phyloP scores from a whole-genome alignment of 768 basidiomycete genomes.

The Sporobolomyces phaffii region DNA sequence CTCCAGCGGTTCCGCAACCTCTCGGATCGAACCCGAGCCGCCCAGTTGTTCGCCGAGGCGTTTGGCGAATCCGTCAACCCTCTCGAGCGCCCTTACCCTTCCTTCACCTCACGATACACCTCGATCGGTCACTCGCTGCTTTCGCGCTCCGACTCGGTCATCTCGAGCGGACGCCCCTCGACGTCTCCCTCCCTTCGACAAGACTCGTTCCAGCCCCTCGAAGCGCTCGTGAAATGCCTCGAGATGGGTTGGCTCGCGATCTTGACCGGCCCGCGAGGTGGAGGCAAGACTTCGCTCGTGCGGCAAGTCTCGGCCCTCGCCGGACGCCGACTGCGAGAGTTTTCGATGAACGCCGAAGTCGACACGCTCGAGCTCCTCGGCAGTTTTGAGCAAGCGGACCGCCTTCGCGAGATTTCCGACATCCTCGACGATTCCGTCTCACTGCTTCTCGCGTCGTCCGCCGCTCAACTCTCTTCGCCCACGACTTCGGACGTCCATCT shows the following conservation, averaged over 20 bases:
- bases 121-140: constrained; percentile 63
- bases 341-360: constrained; percentile 74
- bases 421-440: constrained; percentile 19
- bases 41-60: constrained; percentile 44
- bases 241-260: constrained; percentile 82
- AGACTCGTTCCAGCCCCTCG: constrained; percentile 60
- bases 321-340: constrained; percentile 64
- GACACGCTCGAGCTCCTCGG: constrained; percentile 93
- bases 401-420: constrained; percentile 19
- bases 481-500: not conserved
- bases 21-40: constrained; percentile 56
- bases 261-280: constrained; percentile 63
- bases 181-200: constrained; percentile 51
- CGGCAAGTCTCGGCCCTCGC: constrained; percentile 63
- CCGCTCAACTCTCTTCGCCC: constrained; percentile 6
- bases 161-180: constrained; percentile 48
- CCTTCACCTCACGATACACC: constrained; percentile 45
- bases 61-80: constrained; percentile 55
- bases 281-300: constrained; percentile 74
- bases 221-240: constrained; percentile 68
- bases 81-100: constrained; percentile 45
- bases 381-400: constrained; percentile 86
- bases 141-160: constrained; percentile 43
- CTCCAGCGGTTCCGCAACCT: constrained; percentile 73
- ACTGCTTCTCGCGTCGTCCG: constrained; percentile 3